phyloP scores from a whole-genome alignment of 148 eudicot species.

The Simmondsia chinensis region DNA sequence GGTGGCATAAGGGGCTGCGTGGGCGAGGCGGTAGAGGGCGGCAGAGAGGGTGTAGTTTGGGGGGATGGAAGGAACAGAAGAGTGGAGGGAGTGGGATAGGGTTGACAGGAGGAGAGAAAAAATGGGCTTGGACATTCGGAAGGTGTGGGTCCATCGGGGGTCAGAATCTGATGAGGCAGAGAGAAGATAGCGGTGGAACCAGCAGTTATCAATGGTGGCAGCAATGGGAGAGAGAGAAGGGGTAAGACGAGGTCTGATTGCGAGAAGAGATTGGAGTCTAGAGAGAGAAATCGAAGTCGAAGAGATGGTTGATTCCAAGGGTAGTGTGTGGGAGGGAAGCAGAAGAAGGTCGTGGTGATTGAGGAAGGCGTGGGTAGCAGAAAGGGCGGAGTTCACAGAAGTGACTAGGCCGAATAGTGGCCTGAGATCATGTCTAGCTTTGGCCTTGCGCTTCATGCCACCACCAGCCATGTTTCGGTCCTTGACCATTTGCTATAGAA shows the following conservation, averaged over 20 bases:
- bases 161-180: constrained; percentile 25
- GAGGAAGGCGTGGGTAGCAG: constrained; percentile 57
- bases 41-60: constrained; percentile 55
- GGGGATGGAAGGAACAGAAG: constrained; percentile 25
- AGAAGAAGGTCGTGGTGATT: constrained; percentile 48
- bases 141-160: constrained; percentile 40
- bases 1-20: constrained; percentile 37
- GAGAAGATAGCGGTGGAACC: constrained; percentile 58
- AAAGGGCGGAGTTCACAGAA: constrained; percentile 37
- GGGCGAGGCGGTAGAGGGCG: constrained; percentile 55
- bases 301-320: constrained; percentile 50
- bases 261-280: constrained; percentile 20
- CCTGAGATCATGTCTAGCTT: no score
- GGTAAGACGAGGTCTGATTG: constrained; percentile 11
- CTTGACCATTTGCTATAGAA: no score
- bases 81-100: constrained; percentile 29
- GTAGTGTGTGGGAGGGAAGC: constrained; percentile 54
- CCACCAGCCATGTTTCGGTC: no score
- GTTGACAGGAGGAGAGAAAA: constrained; percentile 42
- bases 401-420: no score
- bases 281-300: constrained; percentile 30
- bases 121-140: constrained; percentile 63
- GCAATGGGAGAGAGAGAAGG: constrained; percentile 7
- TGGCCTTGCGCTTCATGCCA: no score
- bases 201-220: constrained; percentile 14